A percentile compares a stretch with the other conserved stretches of the same genome.
phyloP scores from a whole-genome alignment of 441 rosid species.

The Mallotus repandus region DNA sequence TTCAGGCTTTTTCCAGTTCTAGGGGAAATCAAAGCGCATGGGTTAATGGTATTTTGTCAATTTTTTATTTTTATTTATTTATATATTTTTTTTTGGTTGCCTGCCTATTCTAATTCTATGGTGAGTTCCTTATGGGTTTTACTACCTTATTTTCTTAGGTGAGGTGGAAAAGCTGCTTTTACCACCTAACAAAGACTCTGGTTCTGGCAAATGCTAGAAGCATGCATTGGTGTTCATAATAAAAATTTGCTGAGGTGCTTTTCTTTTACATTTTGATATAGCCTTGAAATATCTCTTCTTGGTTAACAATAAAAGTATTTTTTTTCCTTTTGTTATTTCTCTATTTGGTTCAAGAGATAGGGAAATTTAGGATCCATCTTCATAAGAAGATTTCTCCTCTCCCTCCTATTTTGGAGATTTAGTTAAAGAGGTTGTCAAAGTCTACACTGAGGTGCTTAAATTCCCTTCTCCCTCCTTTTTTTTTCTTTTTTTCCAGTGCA shows the following conservation, averaged over 20 bases:
- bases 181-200: constrained; percentile 29
- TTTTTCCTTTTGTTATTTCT: neutral
- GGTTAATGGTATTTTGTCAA: constrained; percentile 46
- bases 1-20: constrained; percentile 37
- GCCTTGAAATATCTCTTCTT: neutral
- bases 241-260: neutral
- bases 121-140: neutral
- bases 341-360: constrained; percentile 56
- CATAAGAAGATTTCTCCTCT: constrained; percentile 45
- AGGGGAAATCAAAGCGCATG: constrained; percentile 49
- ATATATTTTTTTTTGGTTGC: no score
- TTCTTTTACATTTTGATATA: neutral
- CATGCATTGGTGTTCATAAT: no score
- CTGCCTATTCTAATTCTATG: constrained; percentile 2
- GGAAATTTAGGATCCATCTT: constrained; percentile 67
- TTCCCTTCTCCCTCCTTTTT: neutral
- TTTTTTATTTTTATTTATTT: no score
- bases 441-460: constrained; percentile 71
- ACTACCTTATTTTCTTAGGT: constrained; percentile 35
- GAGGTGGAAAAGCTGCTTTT: constrained; percentile 37
- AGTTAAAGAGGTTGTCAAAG: constrained; percentile 59
- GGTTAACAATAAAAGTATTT: neutral
- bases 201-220: no score
- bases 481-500: no score
- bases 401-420: constrained; percentile 45